A percentile compares a stretch with the other conserved stretches of the same genome.
These are phyloP conservation scores for Aspergillus phoenicis DNA, from an alignment of 2,329 filamentous ascomycete species.

Conservation along the genomic window DNA sequence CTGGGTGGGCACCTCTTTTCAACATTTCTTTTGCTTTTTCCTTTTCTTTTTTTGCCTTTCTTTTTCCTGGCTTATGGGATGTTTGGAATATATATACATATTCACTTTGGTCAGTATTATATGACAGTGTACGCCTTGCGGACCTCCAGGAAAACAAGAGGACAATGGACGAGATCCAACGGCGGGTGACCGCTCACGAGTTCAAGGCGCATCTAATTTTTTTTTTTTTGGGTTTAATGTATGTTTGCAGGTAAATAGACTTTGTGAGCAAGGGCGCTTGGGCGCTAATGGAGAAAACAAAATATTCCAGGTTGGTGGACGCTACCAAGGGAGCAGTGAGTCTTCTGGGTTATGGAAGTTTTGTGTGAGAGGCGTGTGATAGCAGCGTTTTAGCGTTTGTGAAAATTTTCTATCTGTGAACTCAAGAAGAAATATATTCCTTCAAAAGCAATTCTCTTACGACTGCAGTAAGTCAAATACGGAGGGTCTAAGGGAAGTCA, in stretches of 20 bases:
- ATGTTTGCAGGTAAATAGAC: constrained; percentile 16
- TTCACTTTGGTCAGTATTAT: constrained; percentile 12
- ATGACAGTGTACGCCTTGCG: background rate
- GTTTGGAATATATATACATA: constrained; percentile 28
- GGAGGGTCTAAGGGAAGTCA: too few relatives aligned
- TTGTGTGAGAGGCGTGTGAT: background rate
- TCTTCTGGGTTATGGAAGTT: background rate
- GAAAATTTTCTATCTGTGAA: background rate
- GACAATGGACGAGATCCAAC: background rate
- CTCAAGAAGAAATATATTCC: background rate
- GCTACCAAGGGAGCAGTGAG: background rate
- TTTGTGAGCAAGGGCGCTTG: constrained; percentile 25
- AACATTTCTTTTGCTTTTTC: background rate
- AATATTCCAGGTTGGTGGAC: constrained; percentile 1
- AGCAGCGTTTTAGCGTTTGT: constrained; percentile 8
- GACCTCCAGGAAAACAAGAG: background rate
- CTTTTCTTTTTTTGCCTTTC: background rate
- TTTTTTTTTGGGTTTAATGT: constrained; percentile 7
- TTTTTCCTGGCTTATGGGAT: too few relatives aligned
- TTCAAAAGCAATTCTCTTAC: background rate
- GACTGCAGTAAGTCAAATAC: too few relatives aligned
- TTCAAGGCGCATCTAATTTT: constrained; percentile 3
- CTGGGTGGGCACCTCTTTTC: background rate
- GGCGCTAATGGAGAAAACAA: constrained; percentile 40
- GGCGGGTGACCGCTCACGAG: constrained; percentile 8